Conservation (phyloP, 305 asterid species). For the Vinca major region DNA sequence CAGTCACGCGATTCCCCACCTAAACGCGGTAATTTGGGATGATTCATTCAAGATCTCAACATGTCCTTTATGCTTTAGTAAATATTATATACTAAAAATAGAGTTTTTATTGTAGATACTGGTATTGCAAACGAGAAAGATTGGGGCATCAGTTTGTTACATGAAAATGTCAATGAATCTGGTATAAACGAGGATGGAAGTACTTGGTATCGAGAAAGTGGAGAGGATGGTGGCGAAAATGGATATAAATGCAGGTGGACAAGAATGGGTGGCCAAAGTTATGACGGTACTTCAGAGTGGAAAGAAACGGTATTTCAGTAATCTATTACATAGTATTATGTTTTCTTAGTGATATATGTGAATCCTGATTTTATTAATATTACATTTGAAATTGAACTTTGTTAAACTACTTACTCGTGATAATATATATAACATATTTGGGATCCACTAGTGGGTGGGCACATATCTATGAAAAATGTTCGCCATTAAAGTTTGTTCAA, state of each 20-base stretch:
- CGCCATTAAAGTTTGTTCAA: no score
- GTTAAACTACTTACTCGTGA: no score
- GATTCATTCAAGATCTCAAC: not conserved
- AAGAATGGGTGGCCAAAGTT: slow-evolving; percentile 83
- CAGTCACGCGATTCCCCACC: slow-evolving; percentile 96
- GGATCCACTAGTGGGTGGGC: no score
- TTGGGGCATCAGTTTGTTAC: slow-evolving; percentile 78
- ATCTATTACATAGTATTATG: slow-evolving; percentile 8
- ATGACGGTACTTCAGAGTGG: slow-evolving; percentile 76
- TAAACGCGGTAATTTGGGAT: slow-evolving; percentile 54
- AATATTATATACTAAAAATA: slow-evolving; percentile 10
- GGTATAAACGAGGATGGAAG: slow-evolving; percentile 88
- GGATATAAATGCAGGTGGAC: slow-evolving; percentile 94
- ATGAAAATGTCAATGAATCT: slow-evolving; percentile 58
- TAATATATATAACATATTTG: no score
- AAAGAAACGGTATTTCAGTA: slow-evolving; percentile 69
- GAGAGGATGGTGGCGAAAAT: slow-evolving; percentile 86
- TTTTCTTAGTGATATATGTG: not conserved
- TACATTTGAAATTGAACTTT: no score
- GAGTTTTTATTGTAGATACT: slow-evolving; percentile 45
- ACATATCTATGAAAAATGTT: no score
- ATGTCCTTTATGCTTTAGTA: not conserved
- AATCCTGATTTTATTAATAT: not conserved
- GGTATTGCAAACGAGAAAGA: slow-evolving; percentile 98
- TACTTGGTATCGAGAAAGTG: slow-evolving; percentile 81